phyloP scores from a whole-genome alignment of 1,284 basidiomycete genomes.

The Moesziomyces antarcticus region DNA sequence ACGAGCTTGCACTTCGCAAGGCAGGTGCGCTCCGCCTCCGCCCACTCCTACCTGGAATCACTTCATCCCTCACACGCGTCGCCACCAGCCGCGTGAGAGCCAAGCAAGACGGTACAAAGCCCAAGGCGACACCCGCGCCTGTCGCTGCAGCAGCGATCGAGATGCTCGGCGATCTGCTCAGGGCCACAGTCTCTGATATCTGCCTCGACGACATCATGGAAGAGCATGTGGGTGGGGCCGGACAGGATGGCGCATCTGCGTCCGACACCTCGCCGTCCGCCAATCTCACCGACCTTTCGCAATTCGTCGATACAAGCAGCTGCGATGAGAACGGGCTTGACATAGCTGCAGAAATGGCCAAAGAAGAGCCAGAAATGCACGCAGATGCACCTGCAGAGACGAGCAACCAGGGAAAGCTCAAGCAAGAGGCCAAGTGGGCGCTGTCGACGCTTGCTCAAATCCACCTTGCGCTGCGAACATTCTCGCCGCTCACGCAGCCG shows the following conservation, averaged over 20 bases:
- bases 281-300: constrained; percentile 15
- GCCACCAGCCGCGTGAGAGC: constrained; percentile 25
- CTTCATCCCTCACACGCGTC: constrained; percentile 36
- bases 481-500: constrained; percentile 30
- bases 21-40: constrained; percentile 17
- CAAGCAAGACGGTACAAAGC: constrained; percentile 2
- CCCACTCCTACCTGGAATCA: constrained; percentile 33
- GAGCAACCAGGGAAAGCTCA: not conserved
- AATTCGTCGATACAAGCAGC: constrained; percentile 8
- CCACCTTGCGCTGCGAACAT: constrained; percentile 32
- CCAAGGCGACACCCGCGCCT: constrained; percentile 13
- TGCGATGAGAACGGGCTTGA: not conserved
- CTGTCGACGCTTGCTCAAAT: constrained; percentile 37
- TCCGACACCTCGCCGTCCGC: not conserved
- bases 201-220: constrained; percentile 1
- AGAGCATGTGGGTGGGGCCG: not conserved
- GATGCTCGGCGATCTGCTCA: constrained; percentile 23
- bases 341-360: not conserved
- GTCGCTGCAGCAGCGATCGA: constrained; percentile 20
- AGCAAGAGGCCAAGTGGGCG: constrained; percentile 24
- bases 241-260: not conserved
- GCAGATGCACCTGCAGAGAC: not conserved
- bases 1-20: not conserved
- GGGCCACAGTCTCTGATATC: constrained; percentile 15
- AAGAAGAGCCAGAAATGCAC: not conserved